Evolutionary conservation across 441 rosid species (phyloP).

Genomic region (Bruguiera hainesii): DNA sequence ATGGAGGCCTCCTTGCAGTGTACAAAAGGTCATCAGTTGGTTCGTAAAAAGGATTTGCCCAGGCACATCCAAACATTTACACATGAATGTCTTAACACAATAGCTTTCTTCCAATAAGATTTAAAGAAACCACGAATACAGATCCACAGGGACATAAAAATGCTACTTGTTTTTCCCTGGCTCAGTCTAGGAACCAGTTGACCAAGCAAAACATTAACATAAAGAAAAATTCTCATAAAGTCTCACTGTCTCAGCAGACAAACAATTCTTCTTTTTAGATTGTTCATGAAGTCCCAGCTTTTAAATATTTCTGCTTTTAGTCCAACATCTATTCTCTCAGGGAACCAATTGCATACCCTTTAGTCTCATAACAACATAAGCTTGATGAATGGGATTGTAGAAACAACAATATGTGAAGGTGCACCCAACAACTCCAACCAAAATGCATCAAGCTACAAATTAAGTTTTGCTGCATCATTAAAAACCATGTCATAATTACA

Average conservation of each 20-base stretch:
- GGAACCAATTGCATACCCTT: background rate
- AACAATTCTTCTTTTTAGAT: background rate
- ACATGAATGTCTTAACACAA: constrained; percentile 1
- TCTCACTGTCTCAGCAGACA: no score
- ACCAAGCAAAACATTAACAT: no score
- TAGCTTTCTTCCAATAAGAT: background rate
- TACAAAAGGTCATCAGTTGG: no score
- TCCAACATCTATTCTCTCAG: background rate
- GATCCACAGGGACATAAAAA: no score
- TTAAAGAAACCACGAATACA: background rate
- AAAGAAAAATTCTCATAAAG: no score
- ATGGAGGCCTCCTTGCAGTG: background rate
- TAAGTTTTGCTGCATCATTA: background rate
- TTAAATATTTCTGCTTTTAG: background rate
- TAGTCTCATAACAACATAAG: background rate
- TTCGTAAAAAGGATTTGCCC: background rate
- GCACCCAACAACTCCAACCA: no score
- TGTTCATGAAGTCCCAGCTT: constrained; percentile 1
- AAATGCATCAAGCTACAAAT: background rate
- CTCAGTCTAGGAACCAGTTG: no score
- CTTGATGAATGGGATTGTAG: no score
- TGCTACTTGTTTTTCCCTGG: no score
- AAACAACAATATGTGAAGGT: no score
- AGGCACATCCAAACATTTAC: background rate
- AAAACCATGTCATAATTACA: background rate